phyloP scores from a whole-genome alignment of 257 asterid species.

The Ballota nigra region DNA sequence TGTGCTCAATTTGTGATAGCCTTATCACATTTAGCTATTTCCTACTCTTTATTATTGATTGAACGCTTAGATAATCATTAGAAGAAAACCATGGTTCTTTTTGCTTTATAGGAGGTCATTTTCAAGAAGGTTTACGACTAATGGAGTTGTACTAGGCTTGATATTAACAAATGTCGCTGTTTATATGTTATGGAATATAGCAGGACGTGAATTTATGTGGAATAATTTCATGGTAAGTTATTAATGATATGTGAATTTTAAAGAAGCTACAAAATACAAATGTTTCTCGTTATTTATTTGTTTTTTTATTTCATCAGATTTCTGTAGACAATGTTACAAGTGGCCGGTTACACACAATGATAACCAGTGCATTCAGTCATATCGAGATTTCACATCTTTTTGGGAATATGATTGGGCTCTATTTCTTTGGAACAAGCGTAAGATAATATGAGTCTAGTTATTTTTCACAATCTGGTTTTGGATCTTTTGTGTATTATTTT shows the following conservation, averaged over 20 bases:
- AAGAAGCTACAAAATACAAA: constrained; percentile 3
- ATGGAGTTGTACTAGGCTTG: constrained; percentile 69
- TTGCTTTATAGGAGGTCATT: constrained; percentile 42
- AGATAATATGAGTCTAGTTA: constrained; percentile 30
- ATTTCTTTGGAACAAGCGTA: constrained; percentile 82
- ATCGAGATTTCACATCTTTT: constrained; percentile 50
- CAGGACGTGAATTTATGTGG: constrained; percentile 56
- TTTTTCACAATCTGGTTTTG: neutral
- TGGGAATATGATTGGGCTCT: constrained; percentile 79
- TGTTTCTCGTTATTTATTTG: constrained; percentile 1
- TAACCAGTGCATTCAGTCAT: constrained; percentile 91
- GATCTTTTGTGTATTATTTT: neutral
- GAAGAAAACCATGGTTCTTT: constrained; percentile 14
- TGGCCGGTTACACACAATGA: constrained; percentile 77
- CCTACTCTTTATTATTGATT: too few species aligned
- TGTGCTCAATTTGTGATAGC: too few species aligned
- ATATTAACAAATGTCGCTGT: constrained; percentile 68
- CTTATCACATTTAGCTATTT: too few species aligned
- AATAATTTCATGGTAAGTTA: constrained; percentile 69
- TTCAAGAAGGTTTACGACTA: constrained; percentile 54
- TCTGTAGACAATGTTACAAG: constrained; percentile 74
- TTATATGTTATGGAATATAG: constrained; percentile 65
- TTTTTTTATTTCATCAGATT: constrained; percentile 45
- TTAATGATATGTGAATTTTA: constrained; percentile 9
- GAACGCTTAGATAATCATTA: too few species aligned